Percentiles rank a stretch among this genome's conserved stretches.
phyloP scores from a whole-genome alignment of 768 basidiomycete genomes.

The Trametes sanguinea region DNA sequence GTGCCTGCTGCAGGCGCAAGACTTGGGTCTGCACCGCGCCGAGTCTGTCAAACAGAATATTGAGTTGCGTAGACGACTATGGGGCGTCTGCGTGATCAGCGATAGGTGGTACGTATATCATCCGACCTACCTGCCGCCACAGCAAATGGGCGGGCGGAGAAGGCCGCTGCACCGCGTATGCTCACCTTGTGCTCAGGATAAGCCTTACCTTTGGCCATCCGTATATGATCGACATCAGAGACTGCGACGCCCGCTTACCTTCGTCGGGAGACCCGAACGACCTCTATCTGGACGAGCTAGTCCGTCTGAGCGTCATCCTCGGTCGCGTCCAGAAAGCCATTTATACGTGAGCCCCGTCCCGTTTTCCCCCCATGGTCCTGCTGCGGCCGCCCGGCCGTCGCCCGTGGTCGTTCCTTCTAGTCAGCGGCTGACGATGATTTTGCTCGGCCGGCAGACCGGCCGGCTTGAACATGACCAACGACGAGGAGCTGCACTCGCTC shows the following conservation, averaged over 20 bases:
- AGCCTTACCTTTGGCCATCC: constrained; percentile 91
- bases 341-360: constrained; percentile 62
- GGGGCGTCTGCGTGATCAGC: constrained; percentile 93
- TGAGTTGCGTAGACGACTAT: constrained; percentile 85
- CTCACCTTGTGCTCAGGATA: constrained; percentile 52
- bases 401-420: neutral
- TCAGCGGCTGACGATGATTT: constrained; percentile 5
- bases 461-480: constrained; percentile 82
- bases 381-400: constrained; percentile 21
- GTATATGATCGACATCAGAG: constrained; percentile 93
- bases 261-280: constrained; percentile 81
- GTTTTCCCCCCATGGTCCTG: neutral
- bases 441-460: constrained; percentile 60
- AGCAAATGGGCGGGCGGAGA: neutral
- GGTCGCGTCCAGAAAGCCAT: constrained; percentile 92
- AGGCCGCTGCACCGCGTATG: neutral
- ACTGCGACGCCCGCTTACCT: constrained; percentile 93
- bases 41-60: constrained; percentile 83
- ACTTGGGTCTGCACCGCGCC: constrained; percentile 91
- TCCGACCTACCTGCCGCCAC: neutral
- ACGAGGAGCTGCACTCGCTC: constrained; percentile 70
- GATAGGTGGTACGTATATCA: constrained; percentile 76
- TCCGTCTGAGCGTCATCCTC: constrained; percentile 87
- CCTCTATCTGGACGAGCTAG: constrained; percentile 87
- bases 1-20: constrained; percentile 72